Evolutionary conservation across 441 rosid species (phyloP).

Genomic region (Gossypium lobatum): DNA sequence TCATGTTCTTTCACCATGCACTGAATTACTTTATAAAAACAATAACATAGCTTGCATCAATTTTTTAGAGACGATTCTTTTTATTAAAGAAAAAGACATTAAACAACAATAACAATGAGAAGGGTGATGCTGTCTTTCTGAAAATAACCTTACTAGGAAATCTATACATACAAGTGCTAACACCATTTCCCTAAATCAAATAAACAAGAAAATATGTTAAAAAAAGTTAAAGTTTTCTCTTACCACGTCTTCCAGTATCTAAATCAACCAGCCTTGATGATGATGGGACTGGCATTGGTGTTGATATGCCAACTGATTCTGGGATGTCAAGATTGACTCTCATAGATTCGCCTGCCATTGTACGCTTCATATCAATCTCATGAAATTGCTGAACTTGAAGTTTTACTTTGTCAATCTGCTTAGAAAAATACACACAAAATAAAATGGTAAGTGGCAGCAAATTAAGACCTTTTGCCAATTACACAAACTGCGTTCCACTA

Average conservation of each 20-base stretch:
- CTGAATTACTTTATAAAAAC: background rate
- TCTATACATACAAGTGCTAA: background rate
- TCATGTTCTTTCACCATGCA: background rate
- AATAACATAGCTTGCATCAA: background rate
- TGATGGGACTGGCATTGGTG: slow-evolving; percentile 41
- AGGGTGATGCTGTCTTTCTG: background rate
- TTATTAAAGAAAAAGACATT: background rate
- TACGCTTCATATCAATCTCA: slow-evolving; percentile 36
- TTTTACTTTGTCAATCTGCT: slow-evolving; percentile 65
- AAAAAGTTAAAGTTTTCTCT: slow-evolving; percentile 45
- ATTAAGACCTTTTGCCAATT: background rate
- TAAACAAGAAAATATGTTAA: background rate
- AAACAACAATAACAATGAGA: background rate
- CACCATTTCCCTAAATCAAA: slow-evolving; percentile 6
- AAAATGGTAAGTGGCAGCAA: slow-evolving; percentile 3
- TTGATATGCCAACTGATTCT: slow-evolving; percentile 69
- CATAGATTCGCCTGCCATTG: slow-evolving; percentile 36
- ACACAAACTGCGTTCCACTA: background rate
- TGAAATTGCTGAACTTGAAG: slow-evolving; percentile 42
- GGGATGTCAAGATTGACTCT: slow-evolving; percentile 75
- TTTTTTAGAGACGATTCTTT: background rate
- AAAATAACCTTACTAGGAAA: background rate
- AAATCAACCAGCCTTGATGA: slow-evolving; percentile 60
- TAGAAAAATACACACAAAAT: slow-evolving; percentile 9
- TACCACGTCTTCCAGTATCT: slow-evolving; percentile 59